Percentiles rank a stretch among this genome's conserved stretches.
Conservation (phyloP, 176 grass and related monocot genomes). For the Rhynchospora pubera region DNA sequence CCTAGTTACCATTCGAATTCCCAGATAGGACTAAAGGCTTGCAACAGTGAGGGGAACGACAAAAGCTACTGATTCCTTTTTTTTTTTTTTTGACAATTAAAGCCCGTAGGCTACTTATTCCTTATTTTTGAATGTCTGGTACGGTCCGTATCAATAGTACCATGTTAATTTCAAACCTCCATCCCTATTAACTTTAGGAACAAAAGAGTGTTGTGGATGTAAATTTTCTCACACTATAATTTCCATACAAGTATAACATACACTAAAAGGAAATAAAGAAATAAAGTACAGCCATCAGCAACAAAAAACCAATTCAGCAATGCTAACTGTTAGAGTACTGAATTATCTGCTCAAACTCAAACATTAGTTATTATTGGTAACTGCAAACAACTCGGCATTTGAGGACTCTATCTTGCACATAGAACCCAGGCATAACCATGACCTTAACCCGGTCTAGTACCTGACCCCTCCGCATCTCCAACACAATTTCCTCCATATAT, state of each 20-base stretch:
- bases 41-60: too few relatives aligned
- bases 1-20: too few relatives aligned
- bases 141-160: too few relatives aligned
- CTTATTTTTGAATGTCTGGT: too few relatives aligned
- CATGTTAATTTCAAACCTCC: too few relatives aligned
- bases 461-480: constrained; percentile 34
- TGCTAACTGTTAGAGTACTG: background rate
- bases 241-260: constrained; percentile 16
- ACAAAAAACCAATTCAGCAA: background rate
- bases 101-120: too few relatives aligned
- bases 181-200: too few relatives aligned
- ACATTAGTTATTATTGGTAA: constrained; percentile 20
- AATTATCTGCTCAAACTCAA: background rate
- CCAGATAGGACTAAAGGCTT: too few relatives aligned
- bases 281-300: background rate
- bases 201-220: too few relatives aligned
- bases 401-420: constrained; percentile 62
- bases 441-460: constrained; percentile 43
- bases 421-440: constrained; percentile 91
- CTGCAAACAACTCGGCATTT: constrained; percentile 80
- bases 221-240: constrained; percentile 20
- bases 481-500: constrained; percentile 87
- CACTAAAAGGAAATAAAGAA: background rate
- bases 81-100: too few relatives aligned
- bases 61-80: too few relatives aligned